Evolutionary conservation across 208 protist genomes (phyloP), one percentile per base, ranked within the genome.

Genomic region (Balamuthia mandrillaris): DNA sequence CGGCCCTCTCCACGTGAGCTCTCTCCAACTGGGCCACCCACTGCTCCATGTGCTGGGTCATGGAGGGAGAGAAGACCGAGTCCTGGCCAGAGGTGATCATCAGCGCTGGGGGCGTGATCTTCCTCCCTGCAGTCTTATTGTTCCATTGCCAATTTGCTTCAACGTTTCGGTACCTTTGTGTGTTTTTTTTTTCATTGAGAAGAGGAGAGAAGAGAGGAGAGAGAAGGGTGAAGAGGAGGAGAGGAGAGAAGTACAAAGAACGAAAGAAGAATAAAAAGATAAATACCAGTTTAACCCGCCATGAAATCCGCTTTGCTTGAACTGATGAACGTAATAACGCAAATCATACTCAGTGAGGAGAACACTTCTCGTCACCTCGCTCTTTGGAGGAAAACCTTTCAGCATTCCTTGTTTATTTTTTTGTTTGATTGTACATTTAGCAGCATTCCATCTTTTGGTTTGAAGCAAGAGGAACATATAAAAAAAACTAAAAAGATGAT

Each of bases 1-100:
- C n/a, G n/a, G n/a, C n/a, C n/a, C n/a, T n/a, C n/a, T n/a, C n/a
- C n/a, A n/a, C n/a, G n/a, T n/a, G n/a, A n/a, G n/a, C n/a, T n/a
- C n/a, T n/a, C n/a, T n/a, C n/a, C n/a, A n/a, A n/a, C n/a, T n/a
- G n/a, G n/a, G n/a, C n/a, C n/a, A 58, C 37, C 45, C 35, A 63
- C 44, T 12, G 51, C 33, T 82, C 74, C 74, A 82, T 82, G 52
- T 82, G 51, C 29, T 35, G 21, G 7, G 47, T 47, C 24, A 35
- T 54, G 10, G 74, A 51, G 35, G 74, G 74, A 12, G 74, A 29
- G 33, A 82, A 24, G 21, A 82, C 74, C 1, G 3, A 18, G n/a
- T 82, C 74, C 35, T 42, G 33, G 12, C 74, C 74, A 12, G 74
- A 47, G 6, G 74, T 82, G 51, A 82, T 44, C 74, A 82, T 82